These are phyloP conservation scores for Aspergillus bridgeri DNA, from an alignment of 495 filamentous ascomycete species.

Conservation along the genomic window DNA sequence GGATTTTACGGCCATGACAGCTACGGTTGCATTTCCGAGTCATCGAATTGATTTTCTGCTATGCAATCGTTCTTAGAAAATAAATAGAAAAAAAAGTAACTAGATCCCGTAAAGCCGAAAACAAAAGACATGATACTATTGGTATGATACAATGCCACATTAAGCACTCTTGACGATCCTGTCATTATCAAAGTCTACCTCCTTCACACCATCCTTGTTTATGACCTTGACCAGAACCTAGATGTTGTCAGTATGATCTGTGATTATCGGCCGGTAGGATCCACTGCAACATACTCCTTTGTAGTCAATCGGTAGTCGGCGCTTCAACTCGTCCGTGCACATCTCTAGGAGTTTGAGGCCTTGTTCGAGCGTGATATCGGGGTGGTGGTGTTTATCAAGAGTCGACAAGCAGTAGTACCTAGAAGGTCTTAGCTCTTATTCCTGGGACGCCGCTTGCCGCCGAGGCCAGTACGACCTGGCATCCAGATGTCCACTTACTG, in stretches of 20 bases:
- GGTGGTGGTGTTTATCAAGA: constrained; percentile 96
- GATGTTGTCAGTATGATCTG: constrained; percentile 17
- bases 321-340: constrained; percentile 95
- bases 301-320: constrained; percentile 94
- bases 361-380: constrained; percentile 81
- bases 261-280: background rate
- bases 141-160: constrained; percentile 47
- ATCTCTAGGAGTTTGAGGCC: constrained; percentile 86
- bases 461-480: constrained; percentile 1
- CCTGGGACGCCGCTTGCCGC: background rate
- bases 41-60: constrained; percentile 16
- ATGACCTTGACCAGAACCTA: constrained; percentile 84
- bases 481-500: constrained; percentile 60
- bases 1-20: constrained; percentile 13
- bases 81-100: constrained; percentile 1
- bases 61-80: constrained; percentile 19
- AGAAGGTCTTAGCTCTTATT: constrained; percentile 20
- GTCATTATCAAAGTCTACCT: constrained; percentile 76
- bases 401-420: constrained; percentile 94
- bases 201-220: constrained; percentile 84
- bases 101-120: constrained; percentile 26
- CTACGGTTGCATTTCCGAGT: constrained; percentile 14
- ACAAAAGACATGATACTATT: constrained; percentile 16
- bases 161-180: constrained; percentile 66
- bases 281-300: constrained; percentile 63